Evolutionary conservation across 495 filamentous ascomycete genomes (phyloP).

Genomic region (Xylaria cubensis): DNA sequence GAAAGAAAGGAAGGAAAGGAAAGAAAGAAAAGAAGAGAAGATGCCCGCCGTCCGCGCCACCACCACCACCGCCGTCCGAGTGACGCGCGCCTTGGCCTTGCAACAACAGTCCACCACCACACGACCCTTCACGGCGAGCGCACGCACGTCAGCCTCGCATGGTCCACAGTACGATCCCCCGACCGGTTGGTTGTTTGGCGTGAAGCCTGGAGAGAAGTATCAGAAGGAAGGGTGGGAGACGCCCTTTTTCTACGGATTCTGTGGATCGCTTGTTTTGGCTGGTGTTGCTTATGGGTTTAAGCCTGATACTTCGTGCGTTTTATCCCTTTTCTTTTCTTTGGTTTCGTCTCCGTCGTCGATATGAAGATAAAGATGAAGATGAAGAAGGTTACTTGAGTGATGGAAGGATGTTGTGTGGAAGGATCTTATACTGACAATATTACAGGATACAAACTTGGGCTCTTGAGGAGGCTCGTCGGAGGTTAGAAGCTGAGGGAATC

Average conservation of each 20-base stretch:
- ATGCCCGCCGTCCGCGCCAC: slow-evolving; percentile 46
- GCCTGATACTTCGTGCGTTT: slow-evolving; percentile 94
- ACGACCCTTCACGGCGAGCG: slow-evolving; percentile 45
- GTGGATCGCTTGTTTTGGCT: slow-evolving; percentile 76
- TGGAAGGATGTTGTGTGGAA: background rate
- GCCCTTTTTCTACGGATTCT: slow-evolving; percentile 87
- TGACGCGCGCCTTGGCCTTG: slow-evolving; percentile 31
- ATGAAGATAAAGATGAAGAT: too few species aligned
- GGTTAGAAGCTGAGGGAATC: slow-evolving; percentile 95
- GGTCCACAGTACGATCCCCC: slow-evolving; percentile 89
- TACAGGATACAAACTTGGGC: slow-evolving; percentile 98
- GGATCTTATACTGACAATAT: background rate
- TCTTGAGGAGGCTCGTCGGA: slow-evolving; percentile 89
- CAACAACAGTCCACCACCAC: slow-evolving; percentile 25
- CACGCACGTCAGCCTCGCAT: slow-evolving; percentile 57
- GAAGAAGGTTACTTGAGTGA: too few species aligned
- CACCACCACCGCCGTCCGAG: slow-evolving; percentile 42
- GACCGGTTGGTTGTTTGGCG: slow-evolving; percentile 85
- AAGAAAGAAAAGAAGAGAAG: background rate
- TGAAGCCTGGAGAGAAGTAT: slow-evolving; percentile 92
- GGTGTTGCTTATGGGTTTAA: slow-evolving; percentile 92
- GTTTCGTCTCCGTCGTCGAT: too few species aligned
- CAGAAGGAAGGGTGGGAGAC: slow-evolving; percentile 96
- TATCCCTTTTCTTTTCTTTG: slow-evolving; percentile 17
- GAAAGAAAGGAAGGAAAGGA: slow-evolving; percentile 1